These are phyloP conservation scores for Cydonia oblonga DNA, from an alignment of 331 rosid genomes.

Conservation along the genomic window DNA sequence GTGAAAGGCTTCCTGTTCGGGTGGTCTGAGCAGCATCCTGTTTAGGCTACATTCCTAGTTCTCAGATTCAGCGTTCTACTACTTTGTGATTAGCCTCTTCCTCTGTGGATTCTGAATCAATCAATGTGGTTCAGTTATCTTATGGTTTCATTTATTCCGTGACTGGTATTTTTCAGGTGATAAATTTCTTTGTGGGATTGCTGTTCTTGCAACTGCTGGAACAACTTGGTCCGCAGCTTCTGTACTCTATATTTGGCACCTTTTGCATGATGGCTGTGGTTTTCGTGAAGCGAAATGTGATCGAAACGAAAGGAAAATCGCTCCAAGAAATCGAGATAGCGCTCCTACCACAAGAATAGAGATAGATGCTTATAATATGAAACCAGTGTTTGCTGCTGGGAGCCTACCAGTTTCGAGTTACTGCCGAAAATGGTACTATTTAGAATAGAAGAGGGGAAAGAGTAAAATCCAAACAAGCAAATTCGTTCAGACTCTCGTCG, in stretches of 20 bases:
- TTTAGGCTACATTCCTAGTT: neutral
- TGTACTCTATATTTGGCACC: constrained; percentile 67
- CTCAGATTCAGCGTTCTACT: neutral
- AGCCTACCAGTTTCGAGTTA: neutral
- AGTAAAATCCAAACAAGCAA: neutral
- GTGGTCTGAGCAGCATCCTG: neutral
- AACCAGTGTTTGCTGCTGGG: neutral
- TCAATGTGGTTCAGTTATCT: neutral
- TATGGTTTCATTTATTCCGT: neutral
- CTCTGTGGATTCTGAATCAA: neutral
- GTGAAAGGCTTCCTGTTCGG: neutral
- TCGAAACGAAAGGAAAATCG: constrained; percentile 93
- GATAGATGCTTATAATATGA: neutral
- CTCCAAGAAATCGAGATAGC: constrained; percentile 98
- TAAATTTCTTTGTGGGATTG: constrained; percentile 89
- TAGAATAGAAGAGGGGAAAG: neutral
- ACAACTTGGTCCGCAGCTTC: constrained; percentile 64
- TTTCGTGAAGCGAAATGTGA: constrained; percentile 75
- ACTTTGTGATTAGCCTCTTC: neutral
- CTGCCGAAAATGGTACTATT: neutral
- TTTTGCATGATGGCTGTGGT: constrained; percentile 70
- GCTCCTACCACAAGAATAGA: constrained; percentile 76
- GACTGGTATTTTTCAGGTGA: constrained; percentile 44
- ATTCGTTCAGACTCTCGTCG: neutral
- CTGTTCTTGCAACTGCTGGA: constrained; percentile 78